These are phyloP conservation scores for Thelonectria blattea DNA, from an alignment of 2,329 filamentous ascomycete species.

Conservation along the genomic window DNA sequence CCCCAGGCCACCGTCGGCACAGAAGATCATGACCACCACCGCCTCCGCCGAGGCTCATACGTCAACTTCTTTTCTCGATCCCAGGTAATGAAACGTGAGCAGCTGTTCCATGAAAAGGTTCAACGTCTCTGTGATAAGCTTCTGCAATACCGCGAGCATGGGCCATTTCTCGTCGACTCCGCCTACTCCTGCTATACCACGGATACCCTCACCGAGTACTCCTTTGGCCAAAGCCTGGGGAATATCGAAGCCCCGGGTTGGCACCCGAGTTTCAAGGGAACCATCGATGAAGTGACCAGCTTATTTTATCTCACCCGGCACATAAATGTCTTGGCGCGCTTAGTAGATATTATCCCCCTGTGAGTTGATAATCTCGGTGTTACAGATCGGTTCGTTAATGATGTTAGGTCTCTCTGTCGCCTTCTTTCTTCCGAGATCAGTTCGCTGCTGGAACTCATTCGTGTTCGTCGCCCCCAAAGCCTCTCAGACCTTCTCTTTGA, in stretches of 20 bases:
- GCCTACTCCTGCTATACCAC: conserved; percentile 45
- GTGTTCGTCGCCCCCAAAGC: background rate
- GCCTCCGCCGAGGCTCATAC: conserved; percentile 9
- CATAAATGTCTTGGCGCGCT: background rate
- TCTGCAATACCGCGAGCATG: background rate
- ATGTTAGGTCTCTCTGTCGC: conserved; percentile 2
- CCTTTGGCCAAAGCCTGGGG: conserved; percentile 38
- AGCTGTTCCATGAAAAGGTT: conserved; percentile 6
- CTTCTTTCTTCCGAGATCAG: conserved; percentile 6
- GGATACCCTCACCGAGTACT: conserved; percentile 43
- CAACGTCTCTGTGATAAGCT: conserved; percentile 17
- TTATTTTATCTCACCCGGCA: conserved; percentile 11
- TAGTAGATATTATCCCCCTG: conserved; percentile 4
- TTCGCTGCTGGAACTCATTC: conserved; percentile 2
- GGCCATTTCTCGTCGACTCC: conserved; percentile 5
- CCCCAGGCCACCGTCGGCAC: conserved; percentile 10
- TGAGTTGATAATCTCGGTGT: background rate
- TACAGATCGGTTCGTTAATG: background rate
- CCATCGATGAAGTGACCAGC: conserved; percentile 4
- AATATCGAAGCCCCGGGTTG: conserved; percentile 4
- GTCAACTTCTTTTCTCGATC: conserved; percentile 18
- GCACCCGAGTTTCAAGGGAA: conserved; percentile 9
- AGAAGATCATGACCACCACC: conserved; percentile 19
- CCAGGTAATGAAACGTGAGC: conserved; percentile 6
- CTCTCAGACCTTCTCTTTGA: background rate